phyloP scores from a whole-genome alignment of 140 eudicot genomes.

The Ambrosia hybrid region DNA sequence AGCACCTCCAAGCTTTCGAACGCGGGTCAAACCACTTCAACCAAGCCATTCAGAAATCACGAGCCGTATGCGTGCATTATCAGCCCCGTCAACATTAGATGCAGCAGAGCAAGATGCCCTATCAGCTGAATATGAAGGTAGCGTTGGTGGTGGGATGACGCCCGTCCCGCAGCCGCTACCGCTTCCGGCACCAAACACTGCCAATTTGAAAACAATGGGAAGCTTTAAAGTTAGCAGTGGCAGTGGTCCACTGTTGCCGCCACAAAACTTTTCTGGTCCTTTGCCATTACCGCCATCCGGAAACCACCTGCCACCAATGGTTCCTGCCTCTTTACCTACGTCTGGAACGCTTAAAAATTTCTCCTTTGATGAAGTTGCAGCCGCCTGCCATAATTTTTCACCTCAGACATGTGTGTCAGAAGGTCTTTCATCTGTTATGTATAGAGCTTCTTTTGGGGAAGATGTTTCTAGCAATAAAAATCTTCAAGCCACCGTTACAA shows the following conservation, averaged over 20 bases:
- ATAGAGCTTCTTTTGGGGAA: conserved; percentile 80
- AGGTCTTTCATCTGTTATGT: conserved; percentile 73
- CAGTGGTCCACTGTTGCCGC: conserved; percentile 55
- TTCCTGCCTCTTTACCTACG: conserved; percentile 39
- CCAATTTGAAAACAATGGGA: conserved; percentile 50
- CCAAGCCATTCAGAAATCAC: conserved; percentile 29
- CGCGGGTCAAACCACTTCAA: conserved; percentile 60
- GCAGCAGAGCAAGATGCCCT: conserved; percentile 69
- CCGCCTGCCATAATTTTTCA: conserved; percentile 87
- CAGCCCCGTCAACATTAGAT: conserved; percentile 86
- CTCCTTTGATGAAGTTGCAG: conserved; percentile 76
- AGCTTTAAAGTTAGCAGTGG: conserved; percentile 61
- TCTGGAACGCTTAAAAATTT: conserved; percentile 57
- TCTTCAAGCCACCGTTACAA: conserved; percentile 91
- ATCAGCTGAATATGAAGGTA: conserved; percentile 64
- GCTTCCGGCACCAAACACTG: conserved; percentile 68
- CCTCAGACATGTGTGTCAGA: conserved; percentile 74
- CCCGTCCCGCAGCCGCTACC: conserved; percentile 85
- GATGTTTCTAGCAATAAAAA: conserved; percentile 51
- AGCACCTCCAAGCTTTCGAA: conserved; percentile 91
- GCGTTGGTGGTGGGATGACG: conserved; percentile 45
- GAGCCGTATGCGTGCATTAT: conserved; percentile 59
- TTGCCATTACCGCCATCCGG: conserved; percentile 75
- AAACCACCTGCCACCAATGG: conserved; percentile 35
- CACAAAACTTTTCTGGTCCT: conserved; percentile 67